These are phyloP conservation scores for Colletotrichum acutatum DNA, from an alignment of 2,329 filamentous ascomycete species.

Conservation along the genomic window DNA sequence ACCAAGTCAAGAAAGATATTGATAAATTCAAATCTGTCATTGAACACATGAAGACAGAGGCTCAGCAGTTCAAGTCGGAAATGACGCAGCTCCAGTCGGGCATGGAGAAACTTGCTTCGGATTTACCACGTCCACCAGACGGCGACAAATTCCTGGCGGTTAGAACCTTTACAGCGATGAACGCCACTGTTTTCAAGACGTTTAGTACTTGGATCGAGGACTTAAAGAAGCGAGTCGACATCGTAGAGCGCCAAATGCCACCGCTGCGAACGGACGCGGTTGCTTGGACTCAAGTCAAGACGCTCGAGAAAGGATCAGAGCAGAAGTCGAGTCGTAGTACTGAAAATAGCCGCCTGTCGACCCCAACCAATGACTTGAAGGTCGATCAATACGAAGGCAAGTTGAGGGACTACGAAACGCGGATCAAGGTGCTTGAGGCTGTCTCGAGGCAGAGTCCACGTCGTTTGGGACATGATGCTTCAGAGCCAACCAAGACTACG, in stretches of 20 bases:
- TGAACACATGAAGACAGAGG: not conserved
- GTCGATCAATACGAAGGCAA: not conserved
- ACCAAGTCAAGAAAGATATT: not conserved
- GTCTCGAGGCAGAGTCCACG: not conserved
- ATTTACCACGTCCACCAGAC: not conserved
- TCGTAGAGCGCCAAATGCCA: conserved; percentile 2
- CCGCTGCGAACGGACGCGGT: not conserved
- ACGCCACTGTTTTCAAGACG: not conserved
- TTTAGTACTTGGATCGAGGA: conserved; percentile 15
- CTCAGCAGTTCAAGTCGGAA: not conserved
- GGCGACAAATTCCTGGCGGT: conserved; percentile 10
- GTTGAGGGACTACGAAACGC: conserved; percentile 9
- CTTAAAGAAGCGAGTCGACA: not conserved
- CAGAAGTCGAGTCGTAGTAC: not conserved
- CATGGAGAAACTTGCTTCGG: not conserved
- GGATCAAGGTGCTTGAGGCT: conserved; percentile 11
- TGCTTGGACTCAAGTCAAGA: not conserved
- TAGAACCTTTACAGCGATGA: not conserved
- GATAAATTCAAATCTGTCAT: not conserved
- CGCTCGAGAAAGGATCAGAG: not conserved
- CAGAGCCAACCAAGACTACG: not conserved
- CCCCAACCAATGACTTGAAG: not conserved
- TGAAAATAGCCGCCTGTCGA: not conserved
- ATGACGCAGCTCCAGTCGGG: not conserved
- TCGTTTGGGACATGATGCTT: too few species aligned